Conservation (phyloP, 2,329 filamentous ascomycete species). For the Tolypocladium sp. region DNA sequence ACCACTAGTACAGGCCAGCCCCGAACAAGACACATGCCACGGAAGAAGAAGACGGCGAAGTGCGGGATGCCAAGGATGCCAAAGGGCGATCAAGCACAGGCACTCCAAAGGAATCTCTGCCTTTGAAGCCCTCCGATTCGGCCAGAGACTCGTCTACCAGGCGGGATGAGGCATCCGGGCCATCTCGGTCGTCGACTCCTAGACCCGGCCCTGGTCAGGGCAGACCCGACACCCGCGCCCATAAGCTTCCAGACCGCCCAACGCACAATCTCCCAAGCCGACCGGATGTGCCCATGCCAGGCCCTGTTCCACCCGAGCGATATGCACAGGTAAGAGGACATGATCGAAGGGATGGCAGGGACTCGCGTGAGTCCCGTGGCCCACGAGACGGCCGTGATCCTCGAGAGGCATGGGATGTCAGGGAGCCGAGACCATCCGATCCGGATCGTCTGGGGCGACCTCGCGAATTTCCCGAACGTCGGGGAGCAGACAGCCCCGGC, state of each 20-base stretch:
- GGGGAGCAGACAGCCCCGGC: slow-evolving; percentile 24
- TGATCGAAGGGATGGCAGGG: slow-evolving; percentile 29
- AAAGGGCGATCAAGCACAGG: slow-evolving; percentile 3
- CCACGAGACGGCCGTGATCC: slow-evolving; percentile 16
- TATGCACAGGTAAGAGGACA: slow-evolving; percentile 30
- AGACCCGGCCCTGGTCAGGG: slow-evolving; percentile 13
- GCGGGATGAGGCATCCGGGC: slow-evolving; percentile 11
- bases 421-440: slow-evolving; percentile 31
- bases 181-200: slow-evolving; percentile 17
- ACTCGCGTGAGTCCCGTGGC: slow-evolving; percentile 14
- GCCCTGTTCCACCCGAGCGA: slow-evolving; percentile 36
- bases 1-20: slow-evolving; percentile 8
- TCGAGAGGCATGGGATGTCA: slow-evolving; percentile 25
- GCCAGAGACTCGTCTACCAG: slow-evolving; percentile 15
- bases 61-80: slow-evolving; percentile 46
- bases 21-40: slow-evolving; percentile 12
- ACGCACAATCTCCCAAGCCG: slow-evolving; percentile 41
- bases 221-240: slow-evolving; percentile 20
- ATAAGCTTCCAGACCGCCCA: slow-evolving; percentile 26
- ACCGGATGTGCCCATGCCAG: slow-evolving; percentile 47
- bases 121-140: slow-evolving; percentile 18
- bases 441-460: slow-evolving; percentile 28
- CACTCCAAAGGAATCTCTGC: slow-evolving; percentile 21
- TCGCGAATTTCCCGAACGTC: slow-evolving; percentile 36
- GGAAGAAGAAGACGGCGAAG: slow-evolving; percentile 65